Base-by-base conservation (phyloP, 2,329 filamentous ascomycete species). In the Endothia cerciana region DNA sequence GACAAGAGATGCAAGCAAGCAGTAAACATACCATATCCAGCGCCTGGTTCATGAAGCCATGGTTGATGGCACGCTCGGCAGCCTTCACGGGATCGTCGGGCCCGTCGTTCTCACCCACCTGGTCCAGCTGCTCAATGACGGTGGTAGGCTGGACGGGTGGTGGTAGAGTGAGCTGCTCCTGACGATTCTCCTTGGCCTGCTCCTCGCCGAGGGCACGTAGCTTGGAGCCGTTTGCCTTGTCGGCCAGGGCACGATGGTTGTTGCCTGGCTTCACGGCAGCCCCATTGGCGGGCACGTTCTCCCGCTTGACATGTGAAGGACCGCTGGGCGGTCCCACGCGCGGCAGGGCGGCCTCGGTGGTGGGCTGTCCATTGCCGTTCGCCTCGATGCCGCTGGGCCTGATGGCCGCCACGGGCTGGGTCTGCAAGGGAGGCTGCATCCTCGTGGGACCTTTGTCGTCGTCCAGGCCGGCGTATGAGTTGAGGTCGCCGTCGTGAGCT, bases 41-140 rank as follows among this genome's bases (percentile, higher is more conserved):
- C 69, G 94, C 94, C 76, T 94, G 90, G 71, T 89, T 87, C 87
- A 96, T 97, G 79, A 93, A 97, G 53, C 75, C 77, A 65, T 83
- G 77, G 69, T 87, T 84, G 28, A 80, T 73, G 40, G 75, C 76
- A 62, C 75, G 77, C 68, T 84, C 81, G 3, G 69, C 71, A 36
- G 68, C 69, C 49, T 68, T 62, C 6, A 64, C 69, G 22, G 70
- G 72, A 47, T 73, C 74, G 65, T 76, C 74, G 63, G 74, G 75
- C 62, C 67, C 76, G 25, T 73, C 72, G 7, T 74, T n/a, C n/a
- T n/a, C 74, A 17, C 2, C 41, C 3, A 33, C 51, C 5, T 40
- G 45, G 28, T 17, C 53, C 13, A 30, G 40, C 51, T 58, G 41
- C 51, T 57, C 11, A 22, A 40, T 25, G 17, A 22, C 11, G 8